Evolutionary conservation across 1,139 yeast species (phyloP), one percentile per base, ranked within the genome.

Genomic region (Geotrichum macrosporum): DNA sequence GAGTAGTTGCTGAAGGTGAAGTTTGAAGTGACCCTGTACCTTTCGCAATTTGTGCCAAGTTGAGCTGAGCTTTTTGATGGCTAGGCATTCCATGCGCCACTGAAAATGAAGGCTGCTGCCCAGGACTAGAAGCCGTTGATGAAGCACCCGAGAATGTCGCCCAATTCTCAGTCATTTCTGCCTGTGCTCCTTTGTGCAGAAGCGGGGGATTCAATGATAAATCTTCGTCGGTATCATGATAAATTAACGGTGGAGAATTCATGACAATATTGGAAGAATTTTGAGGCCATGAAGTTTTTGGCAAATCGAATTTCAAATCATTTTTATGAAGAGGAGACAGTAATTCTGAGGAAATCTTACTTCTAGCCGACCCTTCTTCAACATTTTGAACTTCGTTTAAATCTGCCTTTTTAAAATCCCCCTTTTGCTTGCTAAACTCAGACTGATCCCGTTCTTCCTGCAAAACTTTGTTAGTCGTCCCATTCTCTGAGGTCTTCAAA

Each of bases 151-250:
- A 46, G 24, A 35, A 46, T 10, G 41, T 24, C 13, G 42, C 48
- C 48, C 48, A 46, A 39, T 46, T 46, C 19, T 46, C 48, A 3
- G 48, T 33, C n/a, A n/a, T n/a, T n/a, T n/a, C n/a, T n/a, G n/a
- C n/a, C n/a, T n/a, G n/a, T n/a, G n/a, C n/a, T n/a, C n/a, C n/a
- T n/a, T n/a, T n/a, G n/a, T n/a, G n/a, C n/a, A n/a, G n/a, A n/a
- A n/a, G n/a, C n/a, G n/a, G n/a, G n/a, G n/a, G n/a, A n/a, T n/a
- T n/a, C n/a, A n/a, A n/a, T n/a, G n/a, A n/a, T n/a, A n/a, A n/a
- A n/a, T 24, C 19, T 6, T 34, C 44, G 16, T 34, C 33, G 2
- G n/a, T 19, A 24, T 44, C 47, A 15, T 44, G 31, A 22, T 37
- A 44, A 12, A 44, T 44, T 10, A 37, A 42, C 4, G 43, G 47